Conservation (phyloP, 2,329 filamentous ascomycete genomes). For the Dothistroma pini region DNA sequence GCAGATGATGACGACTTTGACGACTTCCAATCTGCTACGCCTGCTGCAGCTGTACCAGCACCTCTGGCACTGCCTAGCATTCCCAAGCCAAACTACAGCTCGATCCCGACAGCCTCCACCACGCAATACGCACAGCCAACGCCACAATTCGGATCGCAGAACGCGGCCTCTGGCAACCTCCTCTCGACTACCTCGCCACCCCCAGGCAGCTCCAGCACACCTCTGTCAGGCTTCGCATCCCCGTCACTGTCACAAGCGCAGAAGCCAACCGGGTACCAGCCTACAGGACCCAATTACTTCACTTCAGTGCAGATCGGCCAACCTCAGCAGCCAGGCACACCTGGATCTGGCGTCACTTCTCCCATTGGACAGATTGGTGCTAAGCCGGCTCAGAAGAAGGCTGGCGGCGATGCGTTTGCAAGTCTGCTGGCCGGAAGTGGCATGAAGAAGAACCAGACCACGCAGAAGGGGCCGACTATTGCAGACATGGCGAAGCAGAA, state of each 20-base stretch:
- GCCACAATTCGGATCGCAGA: constrained; percentile 78
- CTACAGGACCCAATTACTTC: constrained; percentile 88
- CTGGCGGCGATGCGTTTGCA: constrained; percentile 81
- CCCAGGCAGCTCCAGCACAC: constrained; percentile 50
- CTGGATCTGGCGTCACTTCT: constrained; percentile 39
- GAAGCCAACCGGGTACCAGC: constrained; percentile 66
- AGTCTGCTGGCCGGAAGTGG: constrained; percentile 70
- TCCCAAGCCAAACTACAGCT: constrained; percentile 37
- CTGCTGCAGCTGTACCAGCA: constrained; percentile 50
- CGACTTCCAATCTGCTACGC: constrained; percentile 87
- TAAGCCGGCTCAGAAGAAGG: constrained; percentile 41
- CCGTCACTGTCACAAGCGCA: constrained; percentile 43
- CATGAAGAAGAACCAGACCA: constrained; percentile 52
- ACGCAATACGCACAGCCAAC: constrained; percentile 78
- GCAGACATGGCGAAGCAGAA: constrained; percentile 98
- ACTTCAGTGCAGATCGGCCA: constrained; percentile 61
- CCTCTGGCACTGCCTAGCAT: constrained; percentile 35
- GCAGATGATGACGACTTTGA: constrained; percentile 75
- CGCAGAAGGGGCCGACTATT: constrained; percentile 69
- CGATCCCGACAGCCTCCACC: constrained; percentile 49
- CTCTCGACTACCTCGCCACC: constrained; percentile 79
- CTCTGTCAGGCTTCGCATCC: constrained; percentile 37
- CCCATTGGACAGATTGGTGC: constrained; percentile 34
- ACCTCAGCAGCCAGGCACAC: constrained; percentile 39
- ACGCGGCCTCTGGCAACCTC: constrained; percentile 74